These are phyloP conservation scores for Anisogramma anomala DNA, from an alignment of 2,329 filamentous ascomycete genomes.

Conservation along the genomic window DNA sequence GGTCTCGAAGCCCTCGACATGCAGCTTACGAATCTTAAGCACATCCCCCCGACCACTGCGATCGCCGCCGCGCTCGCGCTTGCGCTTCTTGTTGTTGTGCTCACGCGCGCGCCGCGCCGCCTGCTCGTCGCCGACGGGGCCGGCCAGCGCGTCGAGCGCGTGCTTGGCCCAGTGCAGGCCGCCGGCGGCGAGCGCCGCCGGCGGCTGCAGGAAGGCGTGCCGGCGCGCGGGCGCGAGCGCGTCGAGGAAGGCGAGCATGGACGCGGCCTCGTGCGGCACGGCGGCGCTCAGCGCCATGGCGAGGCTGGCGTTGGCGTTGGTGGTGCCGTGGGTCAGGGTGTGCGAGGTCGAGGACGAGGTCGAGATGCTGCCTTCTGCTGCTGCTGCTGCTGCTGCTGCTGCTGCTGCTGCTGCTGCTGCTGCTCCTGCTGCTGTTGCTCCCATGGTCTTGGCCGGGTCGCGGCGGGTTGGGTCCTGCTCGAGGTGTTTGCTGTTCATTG, in stretches of 20 bases:
- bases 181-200: conserved; percentile 51
- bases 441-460: too few relatives aligned
- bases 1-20: conserved; percentile 76
- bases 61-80: conserved; percentile 49
- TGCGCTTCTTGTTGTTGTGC: conserved; percentile 59
- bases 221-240: conserved; percentile 48
- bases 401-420: too few relatives aligned
- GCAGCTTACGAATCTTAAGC: conserved; percentile 69
- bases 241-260: conserved; percentile 41
- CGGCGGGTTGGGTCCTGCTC: too few relatives aligned
- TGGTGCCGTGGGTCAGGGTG: conserved; percentile 41
- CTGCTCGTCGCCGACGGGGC: conserved; percentile 62
- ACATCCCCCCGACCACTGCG: conserved; percentile 36
- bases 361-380: conserved; percentile 34
- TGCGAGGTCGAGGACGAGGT: conserved; percentile 54
- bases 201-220: conserved; percentile 67
- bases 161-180: conserved; percentile 68
- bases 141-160: conserved; percentile 67
- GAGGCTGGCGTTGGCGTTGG: conserved; percentile 21
- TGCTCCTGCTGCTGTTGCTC: too few relatives aligned
- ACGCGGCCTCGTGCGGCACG: conserved; percentile 24
- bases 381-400: conserved; percentile 19
- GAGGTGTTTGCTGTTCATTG: neutral
- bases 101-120: conserved; percentile 47
- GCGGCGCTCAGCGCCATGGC: conserved; percentile 24